Evolutionary conservation across 768 basidiomycete species (phyloP).

Genomic region (Tulasnella sp.): DNA sequence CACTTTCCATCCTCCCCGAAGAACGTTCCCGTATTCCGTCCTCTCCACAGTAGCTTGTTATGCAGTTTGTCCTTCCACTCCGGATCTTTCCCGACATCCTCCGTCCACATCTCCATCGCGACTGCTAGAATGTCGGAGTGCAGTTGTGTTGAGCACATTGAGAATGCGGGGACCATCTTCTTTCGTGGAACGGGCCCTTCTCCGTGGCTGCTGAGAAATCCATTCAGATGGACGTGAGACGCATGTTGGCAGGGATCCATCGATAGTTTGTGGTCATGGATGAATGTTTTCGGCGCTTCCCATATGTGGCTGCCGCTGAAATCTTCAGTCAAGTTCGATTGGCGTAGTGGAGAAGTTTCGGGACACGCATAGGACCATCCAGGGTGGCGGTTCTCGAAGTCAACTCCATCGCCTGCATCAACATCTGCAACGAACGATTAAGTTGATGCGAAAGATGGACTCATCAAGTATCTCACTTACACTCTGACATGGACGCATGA

Average conservation of each 20-base stretch:
- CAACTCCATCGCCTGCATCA: neutral
- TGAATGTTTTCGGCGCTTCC: conserved; percentile 27
- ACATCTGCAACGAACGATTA: conserved; percentile 11
- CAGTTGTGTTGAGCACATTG: conserved; percentile 9
- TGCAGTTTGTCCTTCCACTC: conserved; percentile 31
- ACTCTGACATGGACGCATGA: conserved; percentile 25
- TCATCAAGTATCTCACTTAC: conserved; percentile 23
- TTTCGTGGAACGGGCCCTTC: conserved; percentile 10
- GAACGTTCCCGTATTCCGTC: conserved; percentile 28
- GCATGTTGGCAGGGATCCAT: conserved; percentile 46
- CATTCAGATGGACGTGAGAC: conserved; percentile 8
- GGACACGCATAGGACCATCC: conserved; percentile 29
- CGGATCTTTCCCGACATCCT: conserved; percentile 22
- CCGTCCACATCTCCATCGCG: conserved; percentile 16
- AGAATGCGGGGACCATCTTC: conserved; percentile 5
- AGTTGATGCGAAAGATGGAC: conserved; percentile 23
- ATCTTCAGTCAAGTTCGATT: neutral
- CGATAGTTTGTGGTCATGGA: conserved; percentile 34
- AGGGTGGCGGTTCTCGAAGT: neutral
- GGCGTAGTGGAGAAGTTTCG: conserved; percentile 6
- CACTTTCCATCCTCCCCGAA: conserved; percentile 20
- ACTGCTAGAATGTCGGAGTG: conserved; percentile 22
- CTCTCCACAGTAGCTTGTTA: conserved; percentile 30
- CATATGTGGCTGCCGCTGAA: neutral
- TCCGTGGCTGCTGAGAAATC: conserved; percentile 8